Evolutionary conservation across 23 red algal genomes (phyloP).

Genomic region (Gracilaria gracilis): DNA sequence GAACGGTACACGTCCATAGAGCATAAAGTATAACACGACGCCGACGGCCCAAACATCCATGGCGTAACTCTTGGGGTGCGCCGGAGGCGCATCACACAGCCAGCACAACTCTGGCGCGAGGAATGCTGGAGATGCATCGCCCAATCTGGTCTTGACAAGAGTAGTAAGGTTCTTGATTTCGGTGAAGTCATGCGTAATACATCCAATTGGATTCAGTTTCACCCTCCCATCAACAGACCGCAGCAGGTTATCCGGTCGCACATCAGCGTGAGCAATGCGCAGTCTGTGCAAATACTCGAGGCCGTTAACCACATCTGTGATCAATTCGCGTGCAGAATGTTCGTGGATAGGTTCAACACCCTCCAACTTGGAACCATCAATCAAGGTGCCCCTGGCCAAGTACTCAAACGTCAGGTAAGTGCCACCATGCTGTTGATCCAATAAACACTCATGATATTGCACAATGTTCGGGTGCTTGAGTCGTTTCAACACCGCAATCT

Average conservation of each 20-base stretch:
- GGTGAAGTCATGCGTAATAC: conserved; percentile 75
- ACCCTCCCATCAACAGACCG: conserved; percentile 78
- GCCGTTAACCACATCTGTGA: conserved; percentile 81
- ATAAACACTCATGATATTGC: conserved; percentile 64
- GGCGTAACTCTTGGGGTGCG: conserved; percentile 68
- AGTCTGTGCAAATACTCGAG: conserved; percentile 82
- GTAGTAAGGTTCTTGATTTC: conserved; percentile 46
- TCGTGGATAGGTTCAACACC: conserved; percentile 54
- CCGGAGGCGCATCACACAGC: conserved; percentile 60
- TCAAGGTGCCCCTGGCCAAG: conserved; percentile 62
- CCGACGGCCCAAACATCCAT: conserved; percentile 95
- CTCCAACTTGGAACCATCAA: conserved; percentile 64
- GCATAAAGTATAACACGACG: conserved; percentile 85
- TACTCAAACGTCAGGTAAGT: conserved; percentile 80
- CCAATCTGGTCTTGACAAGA: conserved; percentile 46
- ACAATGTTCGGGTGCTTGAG: conserved; percentile 75
- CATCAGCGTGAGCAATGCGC: conserved; percentile 92
- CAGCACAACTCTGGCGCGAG: conserved; percentile 87
- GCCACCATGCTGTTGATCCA: conserved; percentile 46
- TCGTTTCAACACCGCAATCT: conserved; percentile 82
- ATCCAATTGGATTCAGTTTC: conserved; percentile 90
- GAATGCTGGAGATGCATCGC: conserved; percentile 76
- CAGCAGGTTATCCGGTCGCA: conserved; percentile 90
- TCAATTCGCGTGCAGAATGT: conserved; percentile 44
- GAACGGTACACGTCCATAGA: conserved; percentile 90